Percentiles rank a stretch among this genome's conserved stretches.
Evolutionary conservation across 2,329 filamentous ascomycete species (phyloP).

Genomic region (Berkeleyomyces rouxiae): DNA sequence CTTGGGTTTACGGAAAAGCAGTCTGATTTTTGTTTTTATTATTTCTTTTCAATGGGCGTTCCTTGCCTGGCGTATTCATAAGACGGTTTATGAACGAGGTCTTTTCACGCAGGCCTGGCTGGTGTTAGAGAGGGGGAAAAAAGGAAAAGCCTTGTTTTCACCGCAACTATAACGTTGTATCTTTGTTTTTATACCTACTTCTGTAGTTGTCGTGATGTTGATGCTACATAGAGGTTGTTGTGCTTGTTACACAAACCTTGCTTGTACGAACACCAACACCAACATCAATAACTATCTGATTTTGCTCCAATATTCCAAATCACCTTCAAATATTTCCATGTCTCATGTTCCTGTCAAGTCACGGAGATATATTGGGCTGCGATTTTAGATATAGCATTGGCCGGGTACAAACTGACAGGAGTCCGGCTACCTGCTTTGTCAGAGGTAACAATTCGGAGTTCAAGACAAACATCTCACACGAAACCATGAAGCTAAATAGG

Average conservation of each 20-base stretch:
- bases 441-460: neutral
- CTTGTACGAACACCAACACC: neutral
- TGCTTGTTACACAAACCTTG: neutral
- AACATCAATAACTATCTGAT: neutral
- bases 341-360: neutral
- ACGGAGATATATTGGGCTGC: neutral
- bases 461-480: neutral
- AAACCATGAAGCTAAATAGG: neutral
- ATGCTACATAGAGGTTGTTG: neutral
- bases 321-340: neutral
- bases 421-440: neutral
- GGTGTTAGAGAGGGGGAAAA: neutral
- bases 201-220: neutral
- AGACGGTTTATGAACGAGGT: neutral
- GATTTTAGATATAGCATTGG: neutral
- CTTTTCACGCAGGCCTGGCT: neutral
- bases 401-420: neutral
- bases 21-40: neutral
- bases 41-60: neutral
- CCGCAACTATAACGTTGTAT: neutral
- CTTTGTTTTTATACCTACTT: neutral
- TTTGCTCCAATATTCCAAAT: neutral
- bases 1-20: slow-evolving; percentile 2
- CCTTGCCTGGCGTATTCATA: neutral
- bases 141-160: neutral